Evolutionary conservation across 371 early-diverging fungal species (phyloP), one percentile per base, ranked within the genome.

Genomic region (Mucor velutinosus): DNA sequence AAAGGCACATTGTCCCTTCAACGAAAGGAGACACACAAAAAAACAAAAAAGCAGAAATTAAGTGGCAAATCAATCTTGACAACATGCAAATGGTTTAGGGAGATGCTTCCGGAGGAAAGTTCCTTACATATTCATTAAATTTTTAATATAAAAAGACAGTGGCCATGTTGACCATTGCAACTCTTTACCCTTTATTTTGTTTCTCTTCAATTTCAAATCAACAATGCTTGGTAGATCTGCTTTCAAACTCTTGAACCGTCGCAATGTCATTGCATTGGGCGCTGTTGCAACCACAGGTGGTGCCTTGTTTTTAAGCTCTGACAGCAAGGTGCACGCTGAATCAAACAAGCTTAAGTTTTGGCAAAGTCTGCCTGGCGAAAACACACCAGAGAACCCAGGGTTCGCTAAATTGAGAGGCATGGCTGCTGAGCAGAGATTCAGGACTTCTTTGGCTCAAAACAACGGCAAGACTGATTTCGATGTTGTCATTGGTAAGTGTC

Each of bases 381-480:
- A 81, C 33, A 70, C 70, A 41, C 81, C 81, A 43, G 81, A 76
- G 23, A 81, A 81, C 57, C 71, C 70, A 25, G 81, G 81, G 7
- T 73, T 81, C 63, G 78, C 81, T 10, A 81, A 81, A 33, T 64
- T 81, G 32, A 75, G 81, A 47, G 81, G 81, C 57, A 65, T 70
- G 57, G 81, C 81, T 47, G 81, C 81, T 62, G 81, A 81, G 58
- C 74, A 81, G 62, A 66, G 78, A 43, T 81, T 81, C 57, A 78
- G 81, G 64, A 81, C 81, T 1, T 65, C 78, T 12, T 62, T 81
- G 12, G 60, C 81, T 55, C 64, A 76, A 58, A 72, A 73, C 58
- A 76, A 78, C 63, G 81, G 81, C 47, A 81, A 81, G 64, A 81
- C 78, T 1, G 81, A 81, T 41, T 81, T 81, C 69, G 81, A 81